Percentiles rank a stretch among this genome's conserved stretches.
Conservation (phyloP, 805 yeast species). For the Brettanomyces nanus region DNA sequence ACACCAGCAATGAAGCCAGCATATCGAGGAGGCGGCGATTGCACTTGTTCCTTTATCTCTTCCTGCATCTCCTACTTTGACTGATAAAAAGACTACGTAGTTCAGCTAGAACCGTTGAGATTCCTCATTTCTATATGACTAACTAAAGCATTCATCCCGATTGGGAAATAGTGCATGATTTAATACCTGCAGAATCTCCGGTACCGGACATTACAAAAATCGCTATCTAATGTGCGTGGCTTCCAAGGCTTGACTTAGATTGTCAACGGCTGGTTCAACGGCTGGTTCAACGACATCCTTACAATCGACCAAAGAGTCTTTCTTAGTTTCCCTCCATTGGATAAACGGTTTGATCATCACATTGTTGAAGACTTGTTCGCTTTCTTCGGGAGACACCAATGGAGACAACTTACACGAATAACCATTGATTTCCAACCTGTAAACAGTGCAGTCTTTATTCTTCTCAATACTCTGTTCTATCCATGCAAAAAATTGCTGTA, state of each 20-base stretch:
- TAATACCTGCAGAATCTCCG: no score
- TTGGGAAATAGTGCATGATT: no score
- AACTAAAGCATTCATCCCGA: no score
- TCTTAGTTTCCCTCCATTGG: conserved; percentile 1
- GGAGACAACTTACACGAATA: background rate
- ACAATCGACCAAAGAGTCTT: background rate
- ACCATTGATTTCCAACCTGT: background rate
- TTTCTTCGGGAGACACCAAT: background rate
- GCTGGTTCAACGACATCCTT: no score
- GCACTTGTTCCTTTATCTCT: conserved; percentile 12
- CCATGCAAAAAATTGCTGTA: background rate
- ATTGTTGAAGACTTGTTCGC: background rate
- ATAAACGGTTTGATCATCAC: background rate
- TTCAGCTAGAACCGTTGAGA: background rate
- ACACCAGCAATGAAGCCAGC: conserved; percentile 86
- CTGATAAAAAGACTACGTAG: background rate
- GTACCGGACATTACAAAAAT: no score
- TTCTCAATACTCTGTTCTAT: background rate
- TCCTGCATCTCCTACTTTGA: conserved; percentile 5
- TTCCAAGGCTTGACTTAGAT: no score
- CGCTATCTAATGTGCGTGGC: no score
- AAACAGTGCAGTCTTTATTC: background rate
- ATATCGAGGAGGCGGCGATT: conserved; percentile 42
- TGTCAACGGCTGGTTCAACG: no score
- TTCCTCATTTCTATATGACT: no score